These are phyloP conservation scores for Cladosporium halotolerans DNA, from an alignment of 2,329 filamentous ascomycete genomes.

Conservation along the genomic window DNA sequence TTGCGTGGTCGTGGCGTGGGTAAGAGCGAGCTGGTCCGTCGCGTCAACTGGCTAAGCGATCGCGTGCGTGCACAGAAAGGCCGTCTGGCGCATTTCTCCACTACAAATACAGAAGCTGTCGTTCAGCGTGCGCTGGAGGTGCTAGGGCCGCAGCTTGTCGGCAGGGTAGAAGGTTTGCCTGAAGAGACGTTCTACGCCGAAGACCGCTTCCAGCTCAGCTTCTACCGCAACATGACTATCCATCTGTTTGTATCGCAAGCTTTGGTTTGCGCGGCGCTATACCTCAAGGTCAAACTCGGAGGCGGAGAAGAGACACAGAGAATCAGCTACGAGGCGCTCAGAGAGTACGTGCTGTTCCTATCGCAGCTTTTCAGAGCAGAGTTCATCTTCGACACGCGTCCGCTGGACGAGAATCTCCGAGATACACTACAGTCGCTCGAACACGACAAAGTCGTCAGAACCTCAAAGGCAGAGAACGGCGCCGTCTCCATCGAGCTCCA, in stretches of 20 bases:
- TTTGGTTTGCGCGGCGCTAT: constrained; percentile 82
- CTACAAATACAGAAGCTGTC: constrained; percentile 69
- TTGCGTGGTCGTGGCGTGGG: constrained; percentile 87
- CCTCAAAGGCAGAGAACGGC: constrained; percentile 52
- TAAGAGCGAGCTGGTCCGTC: constrained; percentile 72
- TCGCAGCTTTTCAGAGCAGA: constrained; percentile 92
- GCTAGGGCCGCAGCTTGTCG: constrained; percentile 81
- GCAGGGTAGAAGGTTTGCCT: constrained; percentile 67
- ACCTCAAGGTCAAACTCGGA: constrained; percentile 82
- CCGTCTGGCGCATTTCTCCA: constrained; percentile 87
- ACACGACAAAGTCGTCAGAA: constrained; percentile 66
- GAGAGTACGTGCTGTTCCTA: constrained; percentile 77
- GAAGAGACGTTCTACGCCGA: constrained; percentile 94
- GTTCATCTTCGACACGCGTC: constrained; percentile 91
- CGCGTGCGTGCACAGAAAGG: constrained; percentile 81
- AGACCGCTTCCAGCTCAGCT: constrained; percentile 89
- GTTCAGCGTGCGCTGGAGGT: constrained; percentile 88
- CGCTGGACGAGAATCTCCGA: constrained; percentile 71
- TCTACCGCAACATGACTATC: constrained; percentile 99
- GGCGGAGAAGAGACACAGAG: constrained; percentile 72
- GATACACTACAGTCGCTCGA: constrained; percentile 74
- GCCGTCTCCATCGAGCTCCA: constrained; percentile 68
- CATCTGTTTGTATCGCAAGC: constrained; percentile 94
- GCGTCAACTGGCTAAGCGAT: constrained; percentile 83
- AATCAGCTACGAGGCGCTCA: constrained; percentile 61